Percentiles rank a stretch among this genome's conserved stretches.
Conservation (phyloP, 805 yeast genomes). For the Candida andamanensis region DNA sequence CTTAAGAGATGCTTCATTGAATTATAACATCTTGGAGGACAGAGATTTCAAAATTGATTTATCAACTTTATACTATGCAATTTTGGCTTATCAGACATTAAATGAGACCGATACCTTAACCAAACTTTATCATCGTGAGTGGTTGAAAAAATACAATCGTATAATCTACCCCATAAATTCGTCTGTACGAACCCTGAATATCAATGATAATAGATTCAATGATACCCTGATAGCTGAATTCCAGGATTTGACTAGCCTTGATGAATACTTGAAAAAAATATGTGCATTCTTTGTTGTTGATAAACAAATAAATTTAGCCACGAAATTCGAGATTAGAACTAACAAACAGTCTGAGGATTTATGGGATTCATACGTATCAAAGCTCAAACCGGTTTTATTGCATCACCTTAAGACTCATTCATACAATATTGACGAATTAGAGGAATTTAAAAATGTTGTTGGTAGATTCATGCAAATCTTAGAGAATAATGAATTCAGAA, state of each 20-base stretch:
- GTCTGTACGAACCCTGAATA: constrained; percentile 21
- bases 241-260: constrained; percentile 33
- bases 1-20: constrained; percentile 52
- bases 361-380: constrained; percentile 65
- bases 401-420: constrained; percentile 40
- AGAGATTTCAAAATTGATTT: constrained; percentile 43
- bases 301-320: constrained; percentile 56
- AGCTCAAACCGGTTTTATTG: constrained; percentile 54
- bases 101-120: constrained; percentile 59
- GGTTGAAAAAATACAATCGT: constrained; percentile 64
- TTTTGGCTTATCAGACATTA: constrained; percentile 73
- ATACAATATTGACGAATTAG: constrained; percentile 39
- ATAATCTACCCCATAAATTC: constrained; percentile 61
- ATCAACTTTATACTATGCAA: constrained; percentile 75
- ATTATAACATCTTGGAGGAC: constrained; percentile 47
- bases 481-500: constrained; percentile 64
- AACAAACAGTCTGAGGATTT: constrained; percentile 61
- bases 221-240: constrained; percentile 21
- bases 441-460: constrained; percentile 53
- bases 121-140: constrained; percentile 62
- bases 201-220: constrained; percentile 7
- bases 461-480: constrained; percentile 72
- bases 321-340: constrained; percentile 59
- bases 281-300: constrained; percentile 78
- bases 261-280: constrained; percentile 54